Percentiles rank a stretch among this genome's conserved stretches.
These are phyloP conservation scores for Lactuca sativa DNA, from an alignment of 129 eudicot genomes.

Conservation along the genomic window DNA sequence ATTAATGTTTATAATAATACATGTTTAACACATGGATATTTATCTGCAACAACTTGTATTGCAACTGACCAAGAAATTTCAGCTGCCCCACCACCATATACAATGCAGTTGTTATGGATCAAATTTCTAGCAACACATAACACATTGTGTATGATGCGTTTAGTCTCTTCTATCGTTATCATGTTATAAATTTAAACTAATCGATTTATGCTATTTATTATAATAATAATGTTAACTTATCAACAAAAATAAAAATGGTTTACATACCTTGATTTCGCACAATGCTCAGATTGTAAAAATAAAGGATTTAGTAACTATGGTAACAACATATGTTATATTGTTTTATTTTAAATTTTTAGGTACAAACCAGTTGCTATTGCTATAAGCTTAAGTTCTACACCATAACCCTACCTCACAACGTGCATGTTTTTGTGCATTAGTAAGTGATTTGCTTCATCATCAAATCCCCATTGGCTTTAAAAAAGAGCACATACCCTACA, in stretches of 20 bases:
- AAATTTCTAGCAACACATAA: conserved; percentile 95
- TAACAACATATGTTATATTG: too few species aligned
- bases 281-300: too few species aligned
- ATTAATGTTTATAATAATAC: too few species aligned
- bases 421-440: conserved; percentile 93
- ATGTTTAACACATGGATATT: conserved; percentile 97
- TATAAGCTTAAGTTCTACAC: conserved; percentile 94
- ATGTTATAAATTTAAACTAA: conserved; percentile 42
- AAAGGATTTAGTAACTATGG: too few species aligned
- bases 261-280: conserved; percentile 98
- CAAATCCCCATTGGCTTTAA: conserved; percentile 92
- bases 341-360: background rate
- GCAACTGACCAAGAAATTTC: conserved; percentile 97
- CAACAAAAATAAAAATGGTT: conserved; percentile 95
- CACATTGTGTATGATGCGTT: conserved; percentile 95
- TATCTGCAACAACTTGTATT: conserved; percentile 99
- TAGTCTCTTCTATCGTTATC: conserved; percentile 98
- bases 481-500: too few species aligned
- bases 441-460: conserved; percentile 98
- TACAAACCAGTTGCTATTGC: conserved; percentile 98
- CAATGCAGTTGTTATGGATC: conserved; percentile 90
- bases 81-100: conserved; percentile 97
- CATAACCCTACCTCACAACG: conserved; percentile 99
- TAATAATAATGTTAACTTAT: conserved; percentile 40
- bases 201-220: background rate